Evolutionary conservation across 768 basidiomycete species (phyloP), one percentile per base, ranked within the genome.

Genomic region (Tulasnella sp.): DNA sequence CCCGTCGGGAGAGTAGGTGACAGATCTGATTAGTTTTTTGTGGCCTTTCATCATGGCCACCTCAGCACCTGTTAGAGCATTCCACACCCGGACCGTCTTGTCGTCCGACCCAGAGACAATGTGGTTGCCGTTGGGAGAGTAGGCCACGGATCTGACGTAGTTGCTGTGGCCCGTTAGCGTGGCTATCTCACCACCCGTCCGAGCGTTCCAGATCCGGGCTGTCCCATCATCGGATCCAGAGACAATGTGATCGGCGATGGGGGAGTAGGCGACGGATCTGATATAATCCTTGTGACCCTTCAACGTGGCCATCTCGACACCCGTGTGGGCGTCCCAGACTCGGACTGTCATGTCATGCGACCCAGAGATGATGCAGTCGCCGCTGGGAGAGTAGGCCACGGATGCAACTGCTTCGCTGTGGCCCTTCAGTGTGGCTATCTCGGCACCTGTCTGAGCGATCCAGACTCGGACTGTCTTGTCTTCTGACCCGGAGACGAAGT

Each of bases 271-370:
- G 25, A 53, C 22, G 21, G 52, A 53, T 2, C n/a, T 22, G 30
- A 38, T 10, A 11, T 19, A 17, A 31, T 53, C 38, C 7, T 27
- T 30, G 31, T 31, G 30, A 24, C 29, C 52, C 15, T 15, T 21
- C 4, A 53, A 24, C 19, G 38, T 56, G 11, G 54, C 54, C 15
- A 56, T 21, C 3, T 29, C 38, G 9, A 30, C 44, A n/a, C 54
- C 54, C 2, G 54, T 45, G 24, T 43, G 29, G 10, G 30, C 34
- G 27, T 56, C 34, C 54, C 54, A 56, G 4, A 43, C 24, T 3
- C 54, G 54, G 44, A 56, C 17, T 25, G 42, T 48, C 10, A 29
- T 25, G 44, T 56, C 54, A 43, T 56, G 38, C 5, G 41, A 43
- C n/a, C 34, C 24, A 17, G 54, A n/a, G n/a, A n/a, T n/a, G n/a